These are phyloP conservation scores for Diaporthe sp. DNA, from an alignment of 2,329 filamentous ascomycete genomes.

Conservation along the genomic window DNA sequence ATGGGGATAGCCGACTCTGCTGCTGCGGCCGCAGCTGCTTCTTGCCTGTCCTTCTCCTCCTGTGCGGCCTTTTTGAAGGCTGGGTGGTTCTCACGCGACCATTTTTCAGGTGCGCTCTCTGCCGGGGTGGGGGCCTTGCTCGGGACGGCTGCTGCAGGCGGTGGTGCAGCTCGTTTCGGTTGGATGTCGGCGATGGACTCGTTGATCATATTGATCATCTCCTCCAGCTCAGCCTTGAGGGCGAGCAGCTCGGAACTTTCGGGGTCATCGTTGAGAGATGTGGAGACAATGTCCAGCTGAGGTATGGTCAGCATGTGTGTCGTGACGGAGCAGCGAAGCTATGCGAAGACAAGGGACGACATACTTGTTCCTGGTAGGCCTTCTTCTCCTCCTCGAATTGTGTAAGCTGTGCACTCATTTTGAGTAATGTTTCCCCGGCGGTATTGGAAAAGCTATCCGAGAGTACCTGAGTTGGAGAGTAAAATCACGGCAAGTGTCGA, in stretches of 20 bases:
- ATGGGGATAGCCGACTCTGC: constrained; percentile 51
- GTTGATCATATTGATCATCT: constrained; percentile 83
- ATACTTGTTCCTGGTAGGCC: constrained; percentile 69
- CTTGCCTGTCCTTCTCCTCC: constrained; percentile 65
- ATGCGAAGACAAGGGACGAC: constrained; percentile 37
- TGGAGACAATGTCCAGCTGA: constrained; percentile 82
- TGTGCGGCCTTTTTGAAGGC: constrained; percentile 73
- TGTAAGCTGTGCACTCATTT: constrained; percentile 56
- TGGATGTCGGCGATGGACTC: constrained; percentile 85
- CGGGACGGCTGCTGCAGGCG: constrained; percentile 59
- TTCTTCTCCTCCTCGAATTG: constrained; percentile 65
- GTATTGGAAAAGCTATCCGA: constrained; percentile 9
- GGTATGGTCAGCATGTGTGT: constrained; percentile 39
- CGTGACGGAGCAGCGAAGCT: neutral
- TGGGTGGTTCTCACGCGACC: constrained; percentile 84
- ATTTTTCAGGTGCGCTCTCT: constrained; percentile 74
- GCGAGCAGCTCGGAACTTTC: constrained; percentile 82
- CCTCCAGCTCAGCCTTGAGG: constrained; percentile 84
- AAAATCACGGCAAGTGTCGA: neutral
- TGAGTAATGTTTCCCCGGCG: constrained; percentile 34
- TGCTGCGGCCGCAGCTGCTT: constrained; percentile 36
- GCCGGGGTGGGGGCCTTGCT: constrained; percentile 56
- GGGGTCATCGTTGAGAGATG: constrained; percentile 83
- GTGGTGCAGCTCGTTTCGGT: constrained; percentile 56
- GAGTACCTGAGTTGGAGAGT: constrained; percentile 31